Evolutionary conservation across 495 filamentous ascomycete species (phyloP), one percentile per base, ranked within the genome.

Genomic region (Lasiosphaeriaceae sp.): DNA sequence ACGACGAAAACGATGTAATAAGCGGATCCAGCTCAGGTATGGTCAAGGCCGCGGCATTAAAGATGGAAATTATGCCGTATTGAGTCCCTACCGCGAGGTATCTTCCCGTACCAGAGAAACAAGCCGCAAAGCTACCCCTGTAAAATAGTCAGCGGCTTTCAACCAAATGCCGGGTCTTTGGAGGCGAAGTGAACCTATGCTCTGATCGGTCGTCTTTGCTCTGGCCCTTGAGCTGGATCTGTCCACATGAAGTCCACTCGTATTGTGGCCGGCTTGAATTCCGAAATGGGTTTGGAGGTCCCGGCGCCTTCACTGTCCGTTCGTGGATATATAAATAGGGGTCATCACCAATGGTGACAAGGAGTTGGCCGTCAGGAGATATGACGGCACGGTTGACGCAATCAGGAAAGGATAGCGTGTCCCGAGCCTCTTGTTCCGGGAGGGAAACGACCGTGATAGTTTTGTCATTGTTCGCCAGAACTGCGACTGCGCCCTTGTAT

Each of bases 311-410:
- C 55, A 65, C 49, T 8, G 44, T 58, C 19, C 65, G 59, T 48
- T 83, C 71, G 67, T 94, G 92, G 55, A 97, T 86, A 68, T 94
- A 96, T 2, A 90, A 86, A 56, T 80, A 86, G 3, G 87, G 84
- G 63, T 90, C 84, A 62, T 98, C 95, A 21, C 92, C 90, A 39
- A 97, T 87, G 11, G 90, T 89, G 3, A 92, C 77, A 5, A 97
- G 80, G 17, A 95, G 71, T 41, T 77, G 79, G 0, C 91, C 92
- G 61, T 97, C 89, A 0, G 94, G 94, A 24, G 92, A 96, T 44
- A 98, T 85, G 19, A 91, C 84, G 5, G 92, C 89, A 69, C 94
- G 92, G 69, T 98, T 98, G 74, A 96, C 93, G 53, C 82, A 85
- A 59, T 88, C 85, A 39, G 87, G 84, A 56, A 92, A 89, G 6